Conservation (phyloP, 2,329 filamentous ascomycete genomes). For the Alternaria triticina region DNA sequence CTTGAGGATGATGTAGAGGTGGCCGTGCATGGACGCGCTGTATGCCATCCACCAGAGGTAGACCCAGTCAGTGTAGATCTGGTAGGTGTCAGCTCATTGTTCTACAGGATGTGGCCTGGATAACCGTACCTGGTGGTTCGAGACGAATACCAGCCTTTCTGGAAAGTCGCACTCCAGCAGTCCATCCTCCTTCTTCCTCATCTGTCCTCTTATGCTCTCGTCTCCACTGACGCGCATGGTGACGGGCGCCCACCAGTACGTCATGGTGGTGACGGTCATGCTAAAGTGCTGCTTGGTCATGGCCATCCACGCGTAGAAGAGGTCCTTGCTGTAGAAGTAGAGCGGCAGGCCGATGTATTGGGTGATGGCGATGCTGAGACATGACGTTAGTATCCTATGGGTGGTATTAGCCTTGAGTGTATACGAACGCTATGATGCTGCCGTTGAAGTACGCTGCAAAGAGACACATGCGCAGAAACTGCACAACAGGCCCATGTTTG, state of each 20-base stretch:
- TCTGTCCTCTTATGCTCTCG: slow-evolving; percentile 75
- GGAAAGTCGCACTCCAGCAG: slow-evolving; percentile 78
- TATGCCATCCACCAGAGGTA: slow-evolving; percentile 95
- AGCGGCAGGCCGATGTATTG: slow-evolving; percentile 76
- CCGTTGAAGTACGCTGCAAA: slow-evolving; percentile 56
- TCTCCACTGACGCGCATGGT: slow-evolving; percentile 83
- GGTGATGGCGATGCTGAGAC: slow-evolving; percentile 61
- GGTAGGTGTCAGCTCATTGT: slow-evolving; percentile 16
- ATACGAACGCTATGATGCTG: slow-evolving; percentile 50
- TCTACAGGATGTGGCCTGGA: neutral
- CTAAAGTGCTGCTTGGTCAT: slow-evolving; percentile 86
- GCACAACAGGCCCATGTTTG: slow-evolving; percentile 52
- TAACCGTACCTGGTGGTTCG: slow-evolving; percentile 73
- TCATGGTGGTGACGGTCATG: slow-evolving; percentile 77
- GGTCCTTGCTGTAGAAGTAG: slow-evolving; percentile 74
- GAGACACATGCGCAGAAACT: slow-evolving; percentile 52
- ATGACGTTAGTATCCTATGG: slow-evolving; percentile 32
- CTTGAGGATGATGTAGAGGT: slow-evolving; percentile 89
- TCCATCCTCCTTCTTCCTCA: slow-evolving; percentile 71
- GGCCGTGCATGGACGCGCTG: slow-evolving; percentile 78
- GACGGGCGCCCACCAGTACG: slow-evolving; percentile 83
- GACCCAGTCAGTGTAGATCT: slow-evolving; percentile 87
- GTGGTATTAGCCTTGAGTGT: slow-evolving; percentile 11
- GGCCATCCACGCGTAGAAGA: slow-evolving; percentile 85
- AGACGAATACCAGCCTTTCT: slow-evolving; percentile 79